Evolutionary conservation across 306 rosid species (phyloP).

Genomic region (Cicer arietinum): DNA sequence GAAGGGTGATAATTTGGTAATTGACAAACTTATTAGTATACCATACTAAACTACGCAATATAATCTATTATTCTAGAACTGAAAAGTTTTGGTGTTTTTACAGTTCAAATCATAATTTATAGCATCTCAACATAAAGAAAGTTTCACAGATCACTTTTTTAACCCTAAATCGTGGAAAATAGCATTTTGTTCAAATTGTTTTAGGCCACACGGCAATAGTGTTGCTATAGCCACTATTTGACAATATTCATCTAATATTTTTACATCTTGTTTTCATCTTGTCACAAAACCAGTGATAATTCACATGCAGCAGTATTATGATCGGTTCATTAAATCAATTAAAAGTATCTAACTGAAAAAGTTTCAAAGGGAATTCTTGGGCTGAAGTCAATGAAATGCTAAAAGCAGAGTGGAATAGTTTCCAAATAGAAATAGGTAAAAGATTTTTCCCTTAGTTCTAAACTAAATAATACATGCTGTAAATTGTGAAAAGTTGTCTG

Average conservation of each 20-base stretch:
- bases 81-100: not conserved
- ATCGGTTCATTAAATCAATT: slow-evolving; percentile 12
- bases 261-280: not conserved
- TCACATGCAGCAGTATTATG: slow-evolving; percentile 15
- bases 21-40: slow-evolving; percentile 11
- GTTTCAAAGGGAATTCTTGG: slow-evolving; percentile 31
- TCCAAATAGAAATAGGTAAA: slow-evolving; percentile 18
- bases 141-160: too few relatives aligned
- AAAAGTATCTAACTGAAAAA: slow-evolving; percentile 10
- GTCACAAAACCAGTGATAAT: not conserved
- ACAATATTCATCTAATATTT: not conserved
- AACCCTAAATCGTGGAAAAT: too few relatives aligned
- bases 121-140: not conserved
- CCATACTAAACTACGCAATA: not conserved
- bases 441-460: not conserved
- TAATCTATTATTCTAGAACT: slow-evolving; percentile 25
- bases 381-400: slow-evolving; percentile 25
- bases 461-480: not conserved
- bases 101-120: slow-evolving; percentile 1
- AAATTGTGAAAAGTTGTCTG: not conserved
- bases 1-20: slow-evolving; percentile 1
- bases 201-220: too few relatives aligned
- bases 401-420: not conserved
- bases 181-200: too few relatives aligned
- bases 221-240: not conserved